Base-by-base conservation (phyloP, 1,139 yeast species). In the Yamadazyma sp. region DNA sequence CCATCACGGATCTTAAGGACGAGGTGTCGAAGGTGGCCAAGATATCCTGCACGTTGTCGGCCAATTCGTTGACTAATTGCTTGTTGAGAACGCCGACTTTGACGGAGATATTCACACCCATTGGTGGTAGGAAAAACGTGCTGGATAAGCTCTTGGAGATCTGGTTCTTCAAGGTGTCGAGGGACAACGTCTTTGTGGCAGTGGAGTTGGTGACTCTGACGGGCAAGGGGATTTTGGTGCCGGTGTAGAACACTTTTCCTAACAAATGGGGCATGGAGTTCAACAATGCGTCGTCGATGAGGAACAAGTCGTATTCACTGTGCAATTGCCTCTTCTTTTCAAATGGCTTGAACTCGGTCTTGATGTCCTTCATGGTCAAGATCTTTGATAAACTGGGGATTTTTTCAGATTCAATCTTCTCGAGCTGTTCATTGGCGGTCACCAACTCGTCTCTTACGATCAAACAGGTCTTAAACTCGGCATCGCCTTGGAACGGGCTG, bases 281-380 rank as follows among this genome's bases (percentile, higher is more conserved):
- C 40, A 88, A 71, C 34, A 90, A 72, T 29, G 85, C 82, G 50
- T 89, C 96, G 62, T 92, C 97, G 35, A 87, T 82, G 36, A 92
- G 60, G 59, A 92, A 87, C 44, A 89, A 52, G 53, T 90, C 95
- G 54, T 72, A 82, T 37, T 74, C 77, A 9, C 67, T 55, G 38
- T 70, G 61, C 43, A 85, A 72, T 46, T 80, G 80, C 64, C 90
- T 80, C 60, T 84, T 80, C 50, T 82, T 76, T 59, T 85, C 92
- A 49, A 64, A 84, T 29, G 81, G 73, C 58, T 82, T 82, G 64
- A 76, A 84, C 40, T 78, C 82, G 14, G 82, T 79, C 56, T 83
- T 83, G 43, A 85, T 62, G 37, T 81, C 78, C 33, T 70, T 64
- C 42, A 78, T 76, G 14, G 85, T 66, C 32, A 82, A 54, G 34